Evolutionary conservation across 495 filamentous ascomycete genomes (phyloP).

Genomic region (Venustampulla echinocandica): DNA sequence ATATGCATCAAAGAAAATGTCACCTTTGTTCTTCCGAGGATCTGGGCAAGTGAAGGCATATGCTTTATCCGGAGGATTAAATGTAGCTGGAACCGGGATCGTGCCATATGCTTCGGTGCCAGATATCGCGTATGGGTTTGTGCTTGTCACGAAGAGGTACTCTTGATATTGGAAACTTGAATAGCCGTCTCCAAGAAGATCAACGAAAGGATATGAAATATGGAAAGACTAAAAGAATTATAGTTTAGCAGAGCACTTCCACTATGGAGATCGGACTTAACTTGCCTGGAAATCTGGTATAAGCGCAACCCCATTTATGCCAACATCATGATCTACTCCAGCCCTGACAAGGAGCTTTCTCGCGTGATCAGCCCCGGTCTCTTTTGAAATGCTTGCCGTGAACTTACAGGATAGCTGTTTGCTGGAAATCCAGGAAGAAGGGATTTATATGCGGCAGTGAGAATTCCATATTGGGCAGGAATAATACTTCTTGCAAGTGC

Average conservation of each 20-base stretch:
- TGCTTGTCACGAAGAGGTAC: slow-evolving; percentile 5
- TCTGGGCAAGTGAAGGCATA: slow-evolving; percentile 6
- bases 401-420: slow-evolving; percentile 13
- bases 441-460: slow-evolving; percentile 7
- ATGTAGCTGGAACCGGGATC: slow-evolving; percentile 2
- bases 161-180: slow-evolving; percentile 13
- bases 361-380: background rate
- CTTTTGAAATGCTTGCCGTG: background rate
- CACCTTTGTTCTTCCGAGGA: background rate
- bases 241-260: background rate
- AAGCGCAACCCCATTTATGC: slow-evolving; percentile 1
- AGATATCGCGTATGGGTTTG: background rate
- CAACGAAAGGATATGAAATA: slow-evolving; percentile 17
- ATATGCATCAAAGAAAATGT: slow-evolving; percentile 12
- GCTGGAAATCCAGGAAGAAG: slow-evolving; percentile 12
- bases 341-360: slow-evolving; percentile 7
- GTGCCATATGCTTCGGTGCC: slow-evolving; percentile 4
- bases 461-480: slow-evolving; percentile 13
- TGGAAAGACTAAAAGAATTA: background rate
- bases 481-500: slow-evolving; percentile 16
- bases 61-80: slow-evolving; percentile 6
- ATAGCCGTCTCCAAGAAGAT: slow-evolving; percentile 18
- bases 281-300: slow-evolving; percentile 14
- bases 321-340: slow-evolving; percentile 13
- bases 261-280: background rate